Percentiles rank a stretch among this genome's conserved stretches.
Conservation (phyloP, 371 early-diverging fungal species). For the Mycotypha africana region DNA sequence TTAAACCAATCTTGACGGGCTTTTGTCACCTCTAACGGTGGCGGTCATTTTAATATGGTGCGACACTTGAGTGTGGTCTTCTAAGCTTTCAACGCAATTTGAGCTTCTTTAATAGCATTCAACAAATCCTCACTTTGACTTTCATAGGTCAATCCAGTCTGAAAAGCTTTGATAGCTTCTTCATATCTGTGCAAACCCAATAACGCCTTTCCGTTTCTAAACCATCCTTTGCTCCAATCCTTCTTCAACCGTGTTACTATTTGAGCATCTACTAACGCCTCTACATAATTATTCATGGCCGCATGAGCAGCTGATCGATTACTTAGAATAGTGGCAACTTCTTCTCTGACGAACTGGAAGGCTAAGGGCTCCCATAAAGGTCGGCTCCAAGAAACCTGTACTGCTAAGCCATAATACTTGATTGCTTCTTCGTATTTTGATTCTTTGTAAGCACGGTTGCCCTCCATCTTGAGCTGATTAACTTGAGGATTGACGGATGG, state of each 20-base stretch:
- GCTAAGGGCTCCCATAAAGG: constrained; percentile 71
- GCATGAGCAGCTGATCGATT: constrained; percentile 68
- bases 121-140: constrained; percentile 49
- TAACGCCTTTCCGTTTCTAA: constrained; percentile 70
- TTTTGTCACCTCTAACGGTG: too few relatives aligned
- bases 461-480: constrained; percentile 58
- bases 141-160: constrained; percentile 56
- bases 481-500: constrained; percentile 55
- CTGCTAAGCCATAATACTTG: constrained; percentile 59
- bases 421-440: constrained; percentile 62
- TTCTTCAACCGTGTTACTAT: constrained; percentile 60
- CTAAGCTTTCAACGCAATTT: too few relatives aligned
- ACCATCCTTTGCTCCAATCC: constrained; percentile 74
- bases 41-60: too few relatives aligned
- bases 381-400: constrained; percentile 57
- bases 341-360: constrained; percentile 54
- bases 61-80: too few relatives aligned
- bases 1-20: too few relatives aligned
- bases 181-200: constrained; percentile 53
- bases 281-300: constrained; percentile 53
- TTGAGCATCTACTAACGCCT: constrained; percentile 71
- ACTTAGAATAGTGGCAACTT: constrained; percentile 54
- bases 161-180: constrained; percentile 62
- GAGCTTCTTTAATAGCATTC: constrained; percentile 27
- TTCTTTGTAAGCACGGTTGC: constrained; percentile 62